Conservation (phyloP, 176 grass and related monocot genomes). For the Bromus sterilis region DNA sequence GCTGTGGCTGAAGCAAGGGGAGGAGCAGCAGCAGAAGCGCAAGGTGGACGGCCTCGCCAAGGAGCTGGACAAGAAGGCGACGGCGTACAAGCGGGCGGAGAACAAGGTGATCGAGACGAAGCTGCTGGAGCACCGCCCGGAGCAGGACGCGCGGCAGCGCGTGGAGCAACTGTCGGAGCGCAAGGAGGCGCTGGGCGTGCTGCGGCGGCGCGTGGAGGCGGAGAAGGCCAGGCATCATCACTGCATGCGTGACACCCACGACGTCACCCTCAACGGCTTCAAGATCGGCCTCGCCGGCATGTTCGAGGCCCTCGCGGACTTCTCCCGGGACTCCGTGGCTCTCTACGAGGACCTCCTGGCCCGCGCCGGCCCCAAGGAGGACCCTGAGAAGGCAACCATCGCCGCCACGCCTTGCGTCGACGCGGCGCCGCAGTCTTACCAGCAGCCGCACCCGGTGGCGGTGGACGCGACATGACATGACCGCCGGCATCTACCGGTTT, state of each 20-base stretch:
- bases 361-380: constrained; percentile 5
- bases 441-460: not conserved
- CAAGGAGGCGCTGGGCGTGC: constrained; percentile 57
- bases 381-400: not conserved
- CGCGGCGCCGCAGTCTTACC: constrained; percentile 1
- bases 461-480: constrained; percentile 22
- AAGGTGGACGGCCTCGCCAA: constrained; percentile 80
- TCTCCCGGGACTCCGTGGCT: constrained; percentile 55
- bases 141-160: constrained; percentile 54
- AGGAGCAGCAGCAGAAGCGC: constrained; percentile 81
- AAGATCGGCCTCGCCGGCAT: constrained; percentile 81
- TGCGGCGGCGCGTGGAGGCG: constrained; percentile 51
- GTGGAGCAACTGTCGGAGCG: constrained; percentile 64
- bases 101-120: constrained; percentile 82
- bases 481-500: not conserved
- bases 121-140: constrained; percentile 60
- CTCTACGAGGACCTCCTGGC: constrained; percentile 61
- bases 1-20: constrained; percentile 88
- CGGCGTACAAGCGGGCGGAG: constrained; percentile 76
- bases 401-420: constrained; percentile 6
- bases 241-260: constrained; percentile 71
- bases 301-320: constrained; percentile 76
- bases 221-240: constrained; percentile 76
- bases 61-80: constrained; percentile 62
- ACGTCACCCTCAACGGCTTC: constrained; percentile 86